Evolutionary conservation across 352 stramenopile species (phyloP), one percentile per base, ranked within the genome.

Genomic region (Lagenidium sp.): DNA sequence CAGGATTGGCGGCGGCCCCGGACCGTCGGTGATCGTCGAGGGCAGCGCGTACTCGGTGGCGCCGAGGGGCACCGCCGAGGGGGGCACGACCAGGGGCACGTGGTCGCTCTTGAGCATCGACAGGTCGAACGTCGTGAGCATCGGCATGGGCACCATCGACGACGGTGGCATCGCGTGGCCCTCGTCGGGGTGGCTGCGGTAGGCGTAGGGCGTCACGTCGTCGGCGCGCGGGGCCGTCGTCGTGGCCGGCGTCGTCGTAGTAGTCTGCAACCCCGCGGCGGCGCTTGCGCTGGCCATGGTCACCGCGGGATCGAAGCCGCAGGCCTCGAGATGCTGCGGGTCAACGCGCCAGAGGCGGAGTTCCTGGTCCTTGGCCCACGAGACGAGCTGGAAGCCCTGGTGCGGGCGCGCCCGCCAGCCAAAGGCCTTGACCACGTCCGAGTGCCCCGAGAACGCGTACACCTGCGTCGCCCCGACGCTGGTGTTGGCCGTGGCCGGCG

Each of bases 311-410:
- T 82, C 65, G 22, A 68, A 75, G 10, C 74, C 74, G 22, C 70
- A 84, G 0, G 70, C 74, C 24, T 66, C 19, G n/a, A 88, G 43
- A 23, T 83, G 72, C 25, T 69, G 63, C 12, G 63, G 40, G 36
- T 93, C 75, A 12, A 90, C 51, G 23, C 66, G 61, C 79, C 76
- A 89, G 49, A 92, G 45, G 3, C 76, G 69, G 4, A 92, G 48
- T 20, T 89, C 72, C 39, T 92, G 77, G 42, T 85, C 75, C 63
- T 92, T 88, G 0, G 70, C 66, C 76, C 75, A 92, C 16, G 80
- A 88, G 10, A 92, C 66, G 11, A 89, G 47, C 50, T 89, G 80
- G 15, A 74, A 8, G 28, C 28, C 15, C 8, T 32, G 8, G 28
- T 32, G 8, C 8, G 28, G 28, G 15, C 28, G 8, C 28, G 28